phyloP scores from a whole-genome alignment of 225 moss, liverwort and hornwort genomes.

The Bryum argenteum region DNA sequence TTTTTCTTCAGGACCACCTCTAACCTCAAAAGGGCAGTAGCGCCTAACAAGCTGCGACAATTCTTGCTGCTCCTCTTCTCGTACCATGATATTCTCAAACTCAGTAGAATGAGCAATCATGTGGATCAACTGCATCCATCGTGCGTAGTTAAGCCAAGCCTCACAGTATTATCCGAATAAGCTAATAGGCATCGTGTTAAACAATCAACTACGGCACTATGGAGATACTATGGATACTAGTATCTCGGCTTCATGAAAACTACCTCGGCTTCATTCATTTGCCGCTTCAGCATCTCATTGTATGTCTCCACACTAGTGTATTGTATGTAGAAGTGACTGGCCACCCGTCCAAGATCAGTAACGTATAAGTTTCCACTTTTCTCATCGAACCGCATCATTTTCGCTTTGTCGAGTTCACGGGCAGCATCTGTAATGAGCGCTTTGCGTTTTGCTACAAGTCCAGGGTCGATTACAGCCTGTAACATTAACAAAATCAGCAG shows the following conservation, averaged over 20 bases:
- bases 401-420: constrained; percentile 91
- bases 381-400: constrained; percentile 99
- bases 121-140: constrained; percentile 74
- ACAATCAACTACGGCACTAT: neutral
- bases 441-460: constrained; percentile 79
- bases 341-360: constrained; percentile 94
- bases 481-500: constrained; percentile 24
- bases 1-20: constrained; percentile 96
- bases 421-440: constrained; percentile 93
- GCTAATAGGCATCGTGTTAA: neutral
- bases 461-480: constrained; percentile 90
- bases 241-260: constrained; percentile 1
- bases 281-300: constrained; percentile 98
- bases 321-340: constrained; percentile 98
- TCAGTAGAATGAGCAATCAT: constrained; percentile 97
- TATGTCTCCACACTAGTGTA: constrained; percentile 98
- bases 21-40: constrained; percentile 86
- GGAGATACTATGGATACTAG: constrained; percentile 5
- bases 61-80: constrained; percentile 99
- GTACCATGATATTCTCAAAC: constrained; percentile 99
- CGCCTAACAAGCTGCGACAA: constrained; percentile 75
- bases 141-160: constrained; percentile 13
- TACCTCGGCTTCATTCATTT: constrained; percentile 99
- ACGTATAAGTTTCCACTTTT: constrained; percentile 98
- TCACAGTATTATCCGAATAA: constrained; percentile 18